A percentile compares a stretch with the other conserved stretches of the same genome.
These are phyloP conservation scores for Boeremia exigua DNA, from an alignment of 2,329 filamentous ascomycete species.

Conservation along the genomic window DNA sequence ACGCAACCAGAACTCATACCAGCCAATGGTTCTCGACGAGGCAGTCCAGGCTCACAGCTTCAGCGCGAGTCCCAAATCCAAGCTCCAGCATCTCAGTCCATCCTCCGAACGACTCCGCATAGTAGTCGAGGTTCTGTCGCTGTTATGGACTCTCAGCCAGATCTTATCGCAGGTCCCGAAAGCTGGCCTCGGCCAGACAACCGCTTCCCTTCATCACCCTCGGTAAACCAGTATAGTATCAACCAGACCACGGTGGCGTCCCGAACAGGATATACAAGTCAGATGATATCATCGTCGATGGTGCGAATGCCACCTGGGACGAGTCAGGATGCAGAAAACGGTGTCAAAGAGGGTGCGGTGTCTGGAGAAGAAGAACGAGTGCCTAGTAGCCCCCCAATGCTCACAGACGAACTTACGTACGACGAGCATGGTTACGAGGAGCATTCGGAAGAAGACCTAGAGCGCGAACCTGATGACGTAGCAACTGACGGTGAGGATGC, in stretches of 20 bases:
- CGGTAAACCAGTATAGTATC: conserved; percentile 44
- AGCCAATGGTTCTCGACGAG: conserved; percentile 26
- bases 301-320: conserved; percentile 37
- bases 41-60: conserved; percentile 28
- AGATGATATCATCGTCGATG: conserved; percentile 40
- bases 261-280: conserved; percentile 40
- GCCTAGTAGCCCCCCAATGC: conserved; percentile 46
- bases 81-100: conserved; percentile 25
- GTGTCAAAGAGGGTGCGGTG: conserved; percentile 14
- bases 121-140: conserved; percentile 48
- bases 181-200: conserved; percentile 31
- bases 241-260: conserved; percentile 42
- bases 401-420: conserved; percentile 27
- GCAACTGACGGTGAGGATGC: conserved; percentile 33
- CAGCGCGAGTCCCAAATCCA: conserved; percentile 28
- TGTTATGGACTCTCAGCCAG: conserved; percentile 55
- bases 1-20: conserved; percentile 31
- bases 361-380: conserved; percentile 38
- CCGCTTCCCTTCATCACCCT: conserved; percentile 47
- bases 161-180: conserved; percentile 32
- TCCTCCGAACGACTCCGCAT: conserved; percentile 23
- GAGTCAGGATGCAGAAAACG: conserved; percentile 19
- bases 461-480: conserved; percentile 26
- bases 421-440: conserved; percentile 38
- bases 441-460: conserved; percentile 19